Percentiles rank a stretch among this genome's conserved stretches.
These are phyloP conservation scores for Syncephalastrum sp. DNA, from an alignment of 371 early-diverging fungal species.

Conservation along the genomic window DNA sequence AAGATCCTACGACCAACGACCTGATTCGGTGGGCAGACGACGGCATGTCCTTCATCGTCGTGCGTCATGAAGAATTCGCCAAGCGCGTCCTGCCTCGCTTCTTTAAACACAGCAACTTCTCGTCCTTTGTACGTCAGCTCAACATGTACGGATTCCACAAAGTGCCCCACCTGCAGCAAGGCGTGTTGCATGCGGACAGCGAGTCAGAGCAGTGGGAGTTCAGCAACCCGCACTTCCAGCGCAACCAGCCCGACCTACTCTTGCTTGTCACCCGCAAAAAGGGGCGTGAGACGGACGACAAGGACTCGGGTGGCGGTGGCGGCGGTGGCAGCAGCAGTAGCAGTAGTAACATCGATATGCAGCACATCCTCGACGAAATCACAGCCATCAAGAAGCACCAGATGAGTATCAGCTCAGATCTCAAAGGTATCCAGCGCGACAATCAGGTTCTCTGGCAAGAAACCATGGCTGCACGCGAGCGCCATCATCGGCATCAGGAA, in stretches of 20 bases:
- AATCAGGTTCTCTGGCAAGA: conserved; percentile 92
- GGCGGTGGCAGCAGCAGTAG: no score
- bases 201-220: conserved; percentile 66
- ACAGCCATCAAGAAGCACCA: conserved; percentile 89
- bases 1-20: conserved; percentile 64
- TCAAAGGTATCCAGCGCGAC: conserved; percentile 85
- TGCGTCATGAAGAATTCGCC: conserved; percentile 78
- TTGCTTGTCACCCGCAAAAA: conserved; percentile 57
- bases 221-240: conserved; percentile 55
- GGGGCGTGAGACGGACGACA: conserved; percentile 52
- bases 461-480: conserved; percentile 67
- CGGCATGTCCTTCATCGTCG: conserved; percentile 73
- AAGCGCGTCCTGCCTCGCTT: conserved; percentile 81
- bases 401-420: conserved; percentile 78
- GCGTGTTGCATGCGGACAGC: conserved; percentile 64
- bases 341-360: conserved; percentile 44
- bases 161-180: conserved; percentile 78
- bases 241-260: conserved; percentile 57
- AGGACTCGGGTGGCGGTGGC: conserved; percentile 31
- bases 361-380: conserved; percentile 77
- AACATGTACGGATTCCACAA: conserved; percentile 93
- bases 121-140: conserved; percentile 92
- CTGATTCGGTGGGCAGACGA: conserved; percentile 78
- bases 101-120: conserved; percentile 94
- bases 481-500: conserved; percentile 84